These are phyloP conservation scores for Acer negundo DNA, from an alignment of 345 rosid species.

Conservation along the genomic window DNA sequence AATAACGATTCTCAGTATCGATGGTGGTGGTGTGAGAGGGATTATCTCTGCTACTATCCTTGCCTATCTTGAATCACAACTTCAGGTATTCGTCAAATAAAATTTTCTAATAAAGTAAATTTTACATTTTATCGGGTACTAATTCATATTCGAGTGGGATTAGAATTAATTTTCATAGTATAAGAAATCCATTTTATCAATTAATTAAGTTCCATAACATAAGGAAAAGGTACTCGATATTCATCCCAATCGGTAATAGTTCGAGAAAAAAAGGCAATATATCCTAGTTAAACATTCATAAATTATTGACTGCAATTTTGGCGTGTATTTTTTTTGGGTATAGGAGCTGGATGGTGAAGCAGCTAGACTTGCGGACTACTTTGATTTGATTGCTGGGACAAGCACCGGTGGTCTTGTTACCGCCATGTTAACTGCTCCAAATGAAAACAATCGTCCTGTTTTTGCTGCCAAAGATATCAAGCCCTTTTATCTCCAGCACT, in stretches of 20 bases:
- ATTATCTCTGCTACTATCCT: constrained; percentile 42
- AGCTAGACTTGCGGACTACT: constrained; percentile 56
- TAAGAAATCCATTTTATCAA: background rate
- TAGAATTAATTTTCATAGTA: too few relatives aligned
- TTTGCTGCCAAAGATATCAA: constrained; percentile 56
- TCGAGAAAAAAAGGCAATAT: too few relatives aligned
- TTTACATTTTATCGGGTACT: too few relatives aligned
- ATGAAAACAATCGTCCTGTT: constrained; percentile 41
- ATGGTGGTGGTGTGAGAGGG: constrained; percentile 53
- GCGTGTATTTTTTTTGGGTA: background rate
- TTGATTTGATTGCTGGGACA: constrained; percentile 52
- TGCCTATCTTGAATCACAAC: constrained; percentile 35
- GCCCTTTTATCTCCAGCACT: constrained; percentile 36
- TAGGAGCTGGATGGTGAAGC: constrained; percentile 50
- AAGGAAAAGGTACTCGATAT: too few relatives aligned
- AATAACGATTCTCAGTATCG: constrained; percentile 49
- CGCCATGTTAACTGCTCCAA: constrained; percentile 51
- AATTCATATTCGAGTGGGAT: too few relatives aligned
- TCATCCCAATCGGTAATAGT: too few relatives aligned
- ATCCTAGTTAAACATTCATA: background rate
- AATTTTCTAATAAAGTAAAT: background rate
- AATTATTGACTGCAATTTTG: background rate
- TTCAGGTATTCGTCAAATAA: constrained; percentile 30
- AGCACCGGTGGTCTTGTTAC: constrained; percentile 61
- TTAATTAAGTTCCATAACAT: too few relatives aligned